Evolutionary conservation across 2,329 filamentous ascomycete species (phyloP).

Genomic region (Scedosporium aurantiacum): DNA sequence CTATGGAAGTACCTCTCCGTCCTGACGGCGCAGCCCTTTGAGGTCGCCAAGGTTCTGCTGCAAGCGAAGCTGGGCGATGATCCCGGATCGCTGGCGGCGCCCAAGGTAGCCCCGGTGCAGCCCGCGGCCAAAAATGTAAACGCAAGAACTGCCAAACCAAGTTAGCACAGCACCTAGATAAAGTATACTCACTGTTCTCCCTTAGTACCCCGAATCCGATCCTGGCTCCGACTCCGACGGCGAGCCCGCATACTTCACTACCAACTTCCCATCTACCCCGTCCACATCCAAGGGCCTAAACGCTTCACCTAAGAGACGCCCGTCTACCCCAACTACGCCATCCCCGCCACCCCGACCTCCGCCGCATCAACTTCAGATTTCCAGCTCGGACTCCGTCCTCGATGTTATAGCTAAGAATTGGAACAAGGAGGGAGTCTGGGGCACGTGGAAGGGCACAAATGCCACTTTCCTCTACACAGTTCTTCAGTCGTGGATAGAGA

Average conservation of each 20-base stretch:
- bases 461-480: slow-evolving; percentile 86
- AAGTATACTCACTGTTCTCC: neutral
- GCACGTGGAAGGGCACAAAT: slow-evolving; percentile 91
- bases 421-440: slow-evolving; percentile 79
- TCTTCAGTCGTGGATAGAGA: slow-evolving; percentile 75
- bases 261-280: slow-evolving; percentile 46
- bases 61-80: slow-evolving; percentile 43
- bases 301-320: slow-evolving; percentile 13
- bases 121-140: neutral
- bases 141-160: neutral
- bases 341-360: slow-evolving; percentile 21
- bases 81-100: neutral
- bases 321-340: slow-evolving; percentile 21
- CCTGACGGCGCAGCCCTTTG: slow-evolving; percentile 86
- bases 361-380: slow-evolving; percentile 58
- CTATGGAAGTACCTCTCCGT: slow-evolving; percentile 88
- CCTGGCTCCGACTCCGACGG: slow-evolving; percentile 46
- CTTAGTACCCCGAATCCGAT: neutral
- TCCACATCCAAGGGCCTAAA: slow-evolving; percentile 26
- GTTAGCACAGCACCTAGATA: neutral
- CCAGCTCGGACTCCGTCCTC: slow-evolving; percentile 67
- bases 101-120: neutral
- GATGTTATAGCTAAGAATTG: slow-evolving; percentile 83
- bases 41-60: slow-evolving; percentile 88
- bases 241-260: slow-evolving; percentile 76